Conservation (phyloP, 2,329 filamentous ascomycete species). For the Fusarium armeniacum region DNA sequence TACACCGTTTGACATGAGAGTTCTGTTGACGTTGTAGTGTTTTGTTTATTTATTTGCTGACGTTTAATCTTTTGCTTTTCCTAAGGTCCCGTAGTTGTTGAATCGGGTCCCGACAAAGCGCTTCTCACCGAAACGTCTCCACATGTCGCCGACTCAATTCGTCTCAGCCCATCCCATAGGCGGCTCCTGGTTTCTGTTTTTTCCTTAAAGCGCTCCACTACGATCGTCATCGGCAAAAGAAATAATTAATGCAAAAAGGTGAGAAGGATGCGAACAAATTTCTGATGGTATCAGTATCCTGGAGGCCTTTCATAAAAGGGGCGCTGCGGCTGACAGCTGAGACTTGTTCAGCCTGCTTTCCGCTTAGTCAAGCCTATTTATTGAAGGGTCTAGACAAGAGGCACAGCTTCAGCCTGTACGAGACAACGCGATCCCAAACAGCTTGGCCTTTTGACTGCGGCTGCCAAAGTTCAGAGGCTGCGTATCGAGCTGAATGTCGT, state of each 20-base stretch:
- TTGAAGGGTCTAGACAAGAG: conserved; percentile 27
- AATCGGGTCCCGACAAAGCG: conserved; percentile 17
- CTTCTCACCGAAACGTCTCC: conserved; percentile 36
- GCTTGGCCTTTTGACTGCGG: conserved; percentile 33
- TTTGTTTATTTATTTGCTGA: conserved; percentile 21
- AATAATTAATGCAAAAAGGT: conserved; percentile 11
- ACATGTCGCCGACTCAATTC: conserved; percentile 40
- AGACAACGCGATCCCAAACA: conserved; percentile 8
- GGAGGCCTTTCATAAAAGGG: conserved; percentile 1
- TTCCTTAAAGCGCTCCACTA: conserved; percentile 22
- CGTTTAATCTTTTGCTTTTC: conserved; percentile 11
- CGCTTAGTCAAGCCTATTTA: conserved; percentile 15
- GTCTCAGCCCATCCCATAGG: conserved; percentile 35
- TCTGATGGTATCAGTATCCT: neutral
- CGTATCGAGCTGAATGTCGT: conserved; percentile 10
- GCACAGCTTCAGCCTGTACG: conserved; percentile 26
- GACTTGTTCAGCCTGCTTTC: conserved; percentile 22
- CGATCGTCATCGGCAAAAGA: conserved; percentile 20
- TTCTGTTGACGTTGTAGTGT: neutral
- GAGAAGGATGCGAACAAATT: neutral
- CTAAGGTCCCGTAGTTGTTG: conserved; percentile 16
- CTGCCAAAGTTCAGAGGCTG: conserved; percentile 23
- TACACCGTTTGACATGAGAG: neutral
- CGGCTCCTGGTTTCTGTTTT: conserved; percentile 29
- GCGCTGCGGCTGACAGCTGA: conserved; percentile 17